A percentile compares a stretch with the other conserved stretches of the same genome.
Evolutionary conservation across 441 rosid genomes (phyloP).

Genomic region (Bocquillonia castaneifolia): DNA sequence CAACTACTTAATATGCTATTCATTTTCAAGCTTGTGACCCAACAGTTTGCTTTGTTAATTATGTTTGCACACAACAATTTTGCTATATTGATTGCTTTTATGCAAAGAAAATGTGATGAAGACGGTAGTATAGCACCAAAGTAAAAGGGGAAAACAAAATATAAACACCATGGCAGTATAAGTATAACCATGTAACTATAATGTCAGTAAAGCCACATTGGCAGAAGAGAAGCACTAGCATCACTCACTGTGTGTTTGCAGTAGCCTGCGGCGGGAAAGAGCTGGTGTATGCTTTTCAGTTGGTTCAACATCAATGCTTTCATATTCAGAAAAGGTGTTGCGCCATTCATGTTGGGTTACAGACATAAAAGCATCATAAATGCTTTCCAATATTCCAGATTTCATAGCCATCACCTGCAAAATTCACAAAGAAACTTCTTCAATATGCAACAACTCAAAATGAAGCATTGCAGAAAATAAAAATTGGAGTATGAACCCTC

Average conservation of each 20-base stretch:
- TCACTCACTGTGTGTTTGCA: slow-evolving; percentile 35
- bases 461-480: slow-evolving; percentile 6
- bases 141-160: not conserved
- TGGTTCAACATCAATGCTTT: slow-evolving; percentile 51
- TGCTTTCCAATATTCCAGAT: slow-evolving; percentile 81
- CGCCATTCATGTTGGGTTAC: slow-evolving; percentile 37
- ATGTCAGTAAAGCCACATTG: slow-evolving; percentile 3
- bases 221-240: slow-evolving; percentile 7
- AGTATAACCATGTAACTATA: slow-evolving; percentile 1
- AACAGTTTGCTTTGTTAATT: not conserved
- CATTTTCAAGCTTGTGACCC: not conserved
- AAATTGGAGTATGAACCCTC: not conserved
- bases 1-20: not conserved
- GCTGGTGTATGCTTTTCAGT: slow-evolving; percentile 33
- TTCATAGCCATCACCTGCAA: slow-evolving; percentile 77
- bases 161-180: not conserved
- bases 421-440: slow-evolving; percentile 11
- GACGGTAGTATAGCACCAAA: not conserved
- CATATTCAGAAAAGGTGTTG: slow-evolving; percentile 33
- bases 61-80: not conserved
- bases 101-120: not conserved
- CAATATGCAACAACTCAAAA: slow-evolving; percentile 9
- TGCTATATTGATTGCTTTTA: not conserved
- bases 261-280: slow-evolving; percentile 15
- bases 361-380: slow-evolving; percentile 68